Evolutionary conservation across 106 monocot species (phyloP).

Genomic region (Dendrobium catenatum): DNA sequence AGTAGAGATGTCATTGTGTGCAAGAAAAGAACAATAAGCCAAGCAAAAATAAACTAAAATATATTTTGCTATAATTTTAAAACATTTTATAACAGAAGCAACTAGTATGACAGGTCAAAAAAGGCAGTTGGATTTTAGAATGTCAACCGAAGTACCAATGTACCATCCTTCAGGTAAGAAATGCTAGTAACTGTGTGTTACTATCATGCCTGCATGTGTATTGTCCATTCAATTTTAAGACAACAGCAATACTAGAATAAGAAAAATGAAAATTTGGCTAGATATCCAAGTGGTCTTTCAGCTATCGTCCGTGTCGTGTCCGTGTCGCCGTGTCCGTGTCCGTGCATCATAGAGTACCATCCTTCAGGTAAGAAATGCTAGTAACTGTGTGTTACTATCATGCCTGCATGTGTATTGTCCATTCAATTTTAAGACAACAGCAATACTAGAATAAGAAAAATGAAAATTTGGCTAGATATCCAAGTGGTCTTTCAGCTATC

Average conservation of each 20-base stretch:
- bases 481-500: neutral
- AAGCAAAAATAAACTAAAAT: neutral
- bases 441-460: neutral
- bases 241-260: neutral
- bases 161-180: neutral
- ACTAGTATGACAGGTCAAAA: neutral
- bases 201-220: neutral
- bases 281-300: neutral
- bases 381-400: neutral
- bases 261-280: neutral
- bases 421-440: neutral
- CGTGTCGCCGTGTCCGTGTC: too few relatives aligned
- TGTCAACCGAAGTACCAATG: neutral
- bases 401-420: neutral
- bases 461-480: neutral
- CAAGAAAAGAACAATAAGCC: neutral
- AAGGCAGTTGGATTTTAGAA: neutral
- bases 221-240: neutral
- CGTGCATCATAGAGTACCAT: neutral
- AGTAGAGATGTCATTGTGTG: too few relatives aligned
- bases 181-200: neutral
- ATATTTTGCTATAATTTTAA: neutral
- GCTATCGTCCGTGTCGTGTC: too few relatives aligned
- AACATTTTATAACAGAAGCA: neutral
- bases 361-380: neutral